Conservation (phyloP, 371 early-diverging fungal species). For the Mucor lusitanicus region DNA sequence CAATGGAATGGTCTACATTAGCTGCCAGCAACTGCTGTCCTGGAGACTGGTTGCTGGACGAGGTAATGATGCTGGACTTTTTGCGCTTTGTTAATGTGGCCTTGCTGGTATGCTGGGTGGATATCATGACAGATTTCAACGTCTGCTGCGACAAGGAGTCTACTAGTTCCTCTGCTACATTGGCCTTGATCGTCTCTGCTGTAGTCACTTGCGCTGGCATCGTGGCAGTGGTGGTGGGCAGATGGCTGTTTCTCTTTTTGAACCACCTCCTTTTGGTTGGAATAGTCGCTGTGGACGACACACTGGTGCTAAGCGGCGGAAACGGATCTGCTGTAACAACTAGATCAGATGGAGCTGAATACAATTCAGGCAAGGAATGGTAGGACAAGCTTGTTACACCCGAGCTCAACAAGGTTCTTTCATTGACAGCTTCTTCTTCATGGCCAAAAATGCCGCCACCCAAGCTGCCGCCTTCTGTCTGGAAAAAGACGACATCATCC, state of each 20-base stretch:
- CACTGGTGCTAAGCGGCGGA: conserved; percentile 13
- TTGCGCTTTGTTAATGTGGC: conserved; percentile 6
- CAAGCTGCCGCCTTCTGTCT: conserved; percentile 62
- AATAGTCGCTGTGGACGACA: background rate
- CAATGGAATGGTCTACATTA: conserved; percentile 13
- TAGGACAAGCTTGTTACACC: conserved; percentile 8
- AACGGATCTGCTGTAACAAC: conserved; percentile 21
- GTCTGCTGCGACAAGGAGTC: conserved; percentile 24
- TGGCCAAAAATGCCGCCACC: conserved; percentile 67
- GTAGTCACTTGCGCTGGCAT: background rate
- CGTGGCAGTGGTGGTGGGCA: background rate
- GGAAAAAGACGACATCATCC: conserved; percentile 85
- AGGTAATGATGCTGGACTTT: background rate
- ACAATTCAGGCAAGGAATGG: conserved; percentile 22
- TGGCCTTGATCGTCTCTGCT: background rate
- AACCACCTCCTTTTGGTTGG: conserved; percentile 20
- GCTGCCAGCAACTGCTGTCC: conserved; percentile 7
- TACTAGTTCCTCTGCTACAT: background rate
- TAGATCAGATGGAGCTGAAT: conserved; percentile 23
- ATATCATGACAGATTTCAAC: conserved; percentile 18
- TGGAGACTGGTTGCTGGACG: background rate
- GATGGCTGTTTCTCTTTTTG: conserved; percentile 2
- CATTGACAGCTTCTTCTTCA: background rate
- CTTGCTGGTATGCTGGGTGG: background rate
- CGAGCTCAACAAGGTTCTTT: background rate